These are phyloP conservation scores for Aspergillus sp. DNA, from an alignment of 2,329 filamentous ascomycete genomes.

Conservation along the genomic window DNA sequence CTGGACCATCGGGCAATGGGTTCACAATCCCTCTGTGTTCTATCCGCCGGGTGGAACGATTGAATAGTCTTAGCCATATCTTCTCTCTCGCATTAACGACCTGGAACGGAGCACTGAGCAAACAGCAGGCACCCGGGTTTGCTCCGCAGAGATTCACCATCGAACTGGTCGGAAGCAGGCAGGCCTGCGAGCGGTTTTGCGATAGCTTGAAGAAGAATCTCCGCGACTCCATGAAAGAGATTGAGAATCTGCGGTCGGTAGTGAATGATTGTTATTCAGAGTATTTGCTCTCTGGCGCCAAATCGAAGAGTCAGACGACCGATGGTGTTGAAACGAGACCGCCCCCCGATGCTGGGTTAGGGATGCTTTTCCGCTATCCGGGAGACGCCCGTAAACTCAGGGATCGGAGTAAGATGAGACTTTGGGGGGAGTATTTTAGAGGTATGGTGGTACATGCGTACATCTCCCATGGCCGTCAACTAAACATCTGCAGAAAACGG, in stretches of 20 bases:
- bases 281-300: conserved; percentile 61
- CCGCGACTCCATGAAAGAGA: conserved; percentile 81
- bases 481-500: conserved; percentile 68
- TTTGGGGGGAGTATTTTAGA: conserved; percentile 95
- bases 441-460: conserved; percentile 29
- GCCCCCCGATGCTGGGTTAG: conserved; percentile 88
- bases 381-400: conserved; percentile 91
- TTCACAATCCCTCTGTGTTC: conserved; percentile 92
- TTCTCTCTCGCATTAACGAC: conserved; percentile 94
- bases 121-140: conserved; percentile 55
- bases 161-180: conserved; percentile 83
- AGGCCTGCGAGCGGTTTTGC: conserved; percentile 91
- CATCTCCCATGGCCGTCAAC: neutral
- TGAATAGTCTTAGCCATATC: conserved; percentile 88
- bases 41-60: conserved; percentile 84
- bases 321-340: conserved; percentile 47
- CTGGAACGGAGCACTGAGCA: conserved; percentile 73
- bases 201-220: conserved; percentile 91
- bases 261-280: conserved; percentile 88
- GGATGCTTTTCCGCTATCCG: conserved; percentile 90
- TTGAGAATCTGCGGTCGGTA: conserved; percentile 78
- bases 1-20: conserved; percentile 89
- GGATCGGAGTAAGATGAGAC: conserved; percentile 92
- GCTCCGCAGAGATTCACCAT: conserved; percentile 86
- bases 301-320: conserved; percentile 51